Percentiles rank a stretch among this genome's conserved stretches.
These are phyloP conservation scores for Fusarium subtropicale DNA, from an alignment of 2,329 filamentous ascomycete genomes.

Conservation along the genomic window DNA sequence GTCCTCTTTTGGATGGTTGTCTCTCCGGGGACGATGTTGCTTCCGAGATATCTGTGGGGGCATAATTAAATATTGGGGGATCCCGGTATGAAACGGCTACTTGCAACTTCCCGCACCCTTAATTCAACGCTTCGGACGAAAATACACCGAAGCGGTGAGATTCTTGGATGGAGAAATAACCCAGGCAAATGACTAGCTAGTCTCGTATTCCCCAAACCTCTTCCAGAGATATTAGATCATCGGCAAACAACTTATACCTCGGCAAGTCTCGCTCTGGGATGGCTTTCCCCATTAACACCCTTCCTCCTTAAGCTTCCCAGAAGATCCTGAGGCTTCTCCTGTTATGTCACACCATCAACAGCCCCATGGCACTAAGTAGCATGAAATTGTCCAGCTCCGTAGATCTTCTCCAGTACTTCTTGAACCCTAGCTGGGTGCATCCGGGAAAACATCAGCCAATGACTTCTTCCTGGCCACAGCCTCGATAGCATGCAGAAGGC, in stretches of 20 bases:
- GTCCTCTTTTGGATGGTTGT: slow-evolving; percentile 10
- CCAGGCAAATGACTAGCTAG: background rate
- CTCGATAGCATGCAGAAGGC: no score
- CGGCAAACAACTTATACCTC: background rate
- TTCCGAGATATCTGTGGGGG: background rate
- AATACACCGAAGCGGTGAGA: background rate
- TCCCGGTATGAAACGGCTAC: background rate
- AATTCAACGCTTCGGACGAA: background rate
- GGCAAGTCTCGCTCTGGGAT: background rate
- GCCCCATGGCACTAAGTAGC: background rate
- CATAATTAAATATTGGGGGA: slow-evolving; percentile 12
- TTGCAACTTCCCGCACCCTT: background rate
- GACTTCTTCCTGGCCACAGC: no score
- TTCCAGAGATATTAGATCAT: background rate
- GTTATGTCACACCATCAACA: background rate
- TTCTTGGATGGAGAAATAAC: background rate
- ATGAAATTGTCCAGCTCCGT: background rate
- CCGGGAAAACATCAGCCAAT: no score
- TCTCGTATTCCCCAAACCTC: background rate
- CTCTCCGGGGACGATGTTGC: slow-evolving; percentile 2
- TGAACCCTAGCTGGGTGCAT: background rate
- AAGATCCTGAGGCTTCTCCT: background rate
- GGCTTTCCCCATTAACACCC: background rate
- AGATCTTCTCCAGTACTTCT: background rate
- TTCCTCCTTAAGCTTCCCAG: background rate